Evolutionary conservation across 352 stramenopile genomes (phyloP), one percentile per base, ranked within the genome.

Genomic region (Phytophthora pseudosyringae): DNA sequence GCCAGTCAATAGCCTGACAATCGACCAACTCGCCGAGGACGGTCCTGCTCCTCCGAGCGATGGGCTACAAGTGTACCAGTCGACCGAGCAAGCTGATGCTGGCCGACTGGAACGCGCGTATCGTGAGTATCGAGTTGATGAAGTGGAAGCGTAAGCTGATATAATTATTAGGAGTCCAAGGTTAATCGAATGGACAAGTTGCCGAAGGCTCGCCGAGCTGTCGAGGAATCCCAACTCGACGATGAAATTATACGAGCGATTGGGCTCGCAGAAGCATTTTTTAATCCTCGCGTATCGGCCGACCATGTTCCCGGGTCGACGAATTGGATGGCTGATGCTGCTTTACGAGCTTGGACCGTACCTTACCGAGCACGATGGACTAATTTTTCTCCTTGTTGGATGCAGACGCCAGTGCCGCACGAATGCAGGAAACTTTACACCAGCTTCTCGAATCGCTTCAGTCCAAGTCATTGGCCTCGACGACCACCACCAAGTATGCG

Each of bases 231-330:
- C n/a, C n/a, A n/a, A n/a, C n/a, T n/a, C n/a, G n/a, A n/a, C n/a
- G n/a, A n/a, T n/a, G 71, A 80, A 59, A 62, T 83, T 16, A 83
- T 80, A 18, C 26, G 71, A 3, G 9, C 15, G 0, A 73, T 82
- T 18, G 64, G 74, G 4, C 25, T 75, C 0, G 48, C 38, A 0
- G 70, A 76, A 44, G 61, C 45, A 0, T 33, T 58, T 0, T 64
- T 74, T 33, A 66, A 65, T 0, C 53, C 75, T 1, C 21, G 64
- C 1, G 35, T 78, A 0, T 51, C 47, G 1, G 45, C 36, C 0
- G 33, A 33, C 0, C 73, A 82, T n/a, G 18, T 79, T 0, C 39
- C 60, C 0, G 58, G 67, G 0, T 38, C 49, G 4, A 39, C 41
- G 0, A 75, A 82, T 33, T 16, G 9, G 18, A 71, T 79, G 74